Evolutionary conservation across 73 alveolate species (phyloP), one percentile per base, ranked within the genome.

Genomic region (Uronychia binucleata): DNA sequence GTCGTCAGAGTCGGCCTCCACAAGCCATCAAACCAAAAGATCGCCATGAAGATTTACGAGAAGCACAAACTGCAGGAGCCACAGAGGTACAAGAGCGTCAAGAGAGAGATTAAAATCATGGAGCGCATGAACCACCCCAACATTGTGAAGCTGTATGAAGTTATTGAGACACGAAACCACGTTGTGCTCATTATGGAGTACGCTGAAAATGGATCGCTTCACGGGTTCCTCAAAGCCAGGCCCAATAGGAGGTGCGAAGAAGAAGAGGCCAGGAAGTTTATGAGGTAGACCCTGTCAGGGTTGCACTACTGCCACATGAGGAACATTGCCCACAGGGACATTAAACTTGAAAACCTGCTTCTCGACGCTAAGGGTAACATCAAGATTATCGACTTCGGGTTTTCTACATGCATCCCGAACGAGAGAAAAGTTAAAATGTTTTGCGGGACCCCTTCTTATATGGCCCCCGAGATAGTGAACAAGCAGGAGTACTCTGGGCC

Each of bases 41-140:
- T 95, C 80, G 99, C 99, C 14, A 90, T 96, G 76, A 96, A 96
- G 85, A 90, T 96, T 25, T 96, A 96, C 87, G 97, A 96, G 33
- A 96, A 96, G 85, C 57, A 83, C 78, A 96, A 88, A 80, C 83
- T 94, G 57, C 86, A 89, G 60, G 97, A 96, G 59, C 95, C 94
- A 33, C 89, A 92, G 59, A 78, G 96, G 78, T 78, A 92, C 46
- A 94, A 91, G 74, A 84, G 94, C 58, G 98, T 92, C 30, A 91
- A 84, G 90, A 90, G 99, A 81, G 98, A 97, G 86, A 91, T 91
- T 80, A 89, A 87, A 83, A 86, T 95, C 13, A 86, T 93, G 93
- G 93, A 91, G 81, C 91, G 84, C 84, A 86, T 94, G 97, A 96
- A 96, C 86, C 98, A 98, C 89, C 94, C 85, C 77, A 94, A 93